Base-by-base conservation (phyloP, 345 rosid genomes). In the Arabis hirsuta region DNA sequence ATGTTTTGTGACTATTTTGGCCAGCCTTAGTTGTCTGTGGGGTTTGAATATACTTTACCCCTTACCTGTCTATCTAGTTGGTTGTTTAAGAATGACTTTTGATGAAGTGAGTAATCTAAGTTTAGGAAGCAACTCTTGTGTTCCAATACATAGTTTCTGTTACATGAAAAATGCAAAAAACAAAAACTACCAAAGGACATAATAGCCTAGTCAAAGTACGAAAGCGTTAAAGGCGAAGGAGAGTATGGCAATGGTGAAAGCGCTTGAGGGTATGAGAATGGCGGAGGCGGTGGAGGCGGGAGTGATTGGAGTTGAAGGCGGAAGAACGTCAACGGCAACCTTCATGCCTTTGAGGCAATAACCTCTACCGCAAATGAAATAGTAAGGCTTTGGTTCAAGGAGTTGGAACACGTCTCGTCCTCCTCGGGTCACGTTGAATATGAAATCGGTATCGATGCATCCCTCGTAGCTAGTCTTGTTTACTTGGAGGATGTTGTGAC, bases 321-420 rank as follows among this genome's bases (percentile, higher is more conserved):
- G 79, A 56, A 56, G 57, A 31, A 80, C 87, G 0, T 47, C 3
- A 8, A 83, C 77, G 1, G 81, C 77, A 1, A 90, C 65, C 69
- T 84, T 88, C 90, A 90, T 80, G 12, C 95, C 89, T 19, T 65
- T 32, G 31, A 54, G 69, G 67, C 97, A 85, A 77, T 82, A 85
- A 11, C 92, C 89, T 36, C 82, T 61, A 26, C 92, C 72, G 36
- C 88, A 76, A 14, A 88, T 51, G 85, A 90, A 90, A 61, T 90
- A 84, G 63, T 83, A 87, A 6, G 86, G 73, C 74, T 62, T 77
- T 4, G 87, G 80, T 46, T 81, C 69, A 5, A 76, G 44, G 12
- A 90, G 85, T 9, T 88, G 77, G 36, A 78, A 78, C 57, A 88
- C 95, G 36, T 90, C 95, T 19, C 90, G 62, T 3, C 92, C 95